Base-by-base conservation (phyloP, 2,329 filamentous ascomycete species). In the Microdochium trichocladiopsis region DNA sequence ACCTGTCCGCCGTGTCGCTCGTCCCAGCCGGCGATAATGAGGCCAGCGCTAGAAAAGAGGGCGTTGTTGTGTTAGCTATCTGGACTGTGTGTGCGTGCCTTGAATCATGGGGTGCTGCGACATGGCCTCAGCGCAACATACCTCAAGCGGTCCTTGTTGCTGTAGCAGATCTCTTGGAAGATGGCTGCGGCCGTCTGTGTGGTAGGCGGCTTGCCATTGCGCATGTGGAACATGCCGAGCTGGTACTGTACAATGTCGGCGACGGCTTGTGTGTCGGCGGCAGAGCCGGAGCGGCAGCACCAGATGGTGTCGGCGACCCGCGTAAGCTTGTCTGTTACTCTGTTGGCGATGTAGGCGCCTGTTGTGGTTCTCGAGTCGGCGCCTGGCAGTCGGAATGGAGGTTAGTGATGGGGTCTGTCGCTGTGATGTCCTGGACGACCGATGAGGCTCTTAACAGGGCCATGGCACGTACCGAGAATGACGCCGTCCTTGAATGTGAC, bases 21-120 rank as follows among this genome's bases (percentile, higher is more conserved):
- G 69, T 99, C 94, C 82, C 92, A 97, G 57, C 94, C 94, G n/a
- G 93, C 94, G 67, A 99, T 96, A 69, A 99, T 97, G 66, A 99
- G 88, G 50, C 94, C 94, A 49, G 94, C 94, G 62, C 93, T 96
- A 60, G 52, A 36, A 4, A 12, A 25, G n/a, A 25, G 33, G 14
- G 8, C 11, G n/a, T n/a, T n/a, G n/a, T n/a, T 9, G 28, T n/a
- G 43, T 56, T 53, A 57, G 53, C 47, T 45, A 23, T 45, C 28
- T 25, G 24, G 22, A 12, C 12, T 24, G 12, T 37, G 5, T 3
- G 23, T 25, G n/a, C 18, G n/a, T n/a, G n/a, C n/a, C n/a, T n/a
- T n/a, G n/a, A 23, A 23, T 23, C 3, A 14, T 12, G 6, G 12
- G 47, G 8, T 22, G 47, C 3, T 5, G 37, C 11, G n/a, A 23